phyloP scores from a whole-genome alignment of 192 early-diverging fungal species.

The Kappamyces sp. region DNA sequence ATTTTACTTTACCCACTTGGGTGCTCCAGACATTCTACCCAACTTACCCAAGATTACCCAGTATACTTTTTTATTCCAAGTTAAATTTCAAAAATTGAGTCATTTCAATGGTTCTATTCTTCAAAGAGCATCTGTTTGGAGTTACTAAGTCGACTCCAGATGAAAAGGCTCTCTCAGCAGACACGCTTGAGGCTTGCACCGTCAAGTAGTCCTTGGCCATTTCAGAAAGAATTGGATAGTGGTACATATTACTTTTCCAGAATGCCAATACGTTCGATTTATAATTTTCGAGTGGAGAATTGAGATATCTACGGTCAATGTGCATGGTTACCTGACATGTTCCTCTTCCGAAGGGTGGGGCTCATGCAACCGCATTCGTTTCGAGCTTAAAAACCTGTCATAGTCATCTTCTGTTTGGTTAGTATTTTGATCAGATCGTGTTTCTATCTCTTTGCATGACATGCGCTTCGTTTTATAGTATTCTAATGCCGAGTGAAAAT shows the following conservation, averaged over 20 bases:
- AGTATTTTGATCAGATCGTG: too few relatives aligned
- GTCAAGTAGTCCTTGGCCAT: conserved; percentile 20
- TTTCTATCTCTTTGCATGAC: too few relatives aligned
- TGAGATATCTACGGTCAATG: conserved; percentile 8
- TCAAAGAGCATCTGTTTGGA: conserved; percentile 5
- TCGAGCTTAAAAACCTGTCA: too few relatives aligned
- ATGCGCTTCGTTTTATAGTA: background rate
- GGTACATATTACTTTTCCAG: conserved; percentile 1
- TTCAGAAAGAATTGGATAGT: conserved; percentile 6
- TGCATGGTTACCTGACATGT: too few relatives aligned
- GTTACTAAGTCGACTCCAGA: conserved; percentile 17
- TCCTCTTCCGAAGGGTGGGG: too few relatives aligned
- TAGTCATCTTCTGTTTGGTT: too few relatives aligned
- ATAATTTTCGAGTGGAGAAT: background rate
- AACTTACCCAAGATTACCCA: background rate
- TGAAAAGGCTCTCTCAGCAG: conserved; percentile 14
- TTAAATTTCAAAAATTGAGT: conserved; percentile 9
- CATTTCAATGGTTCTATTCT: conserved; percentile 2
- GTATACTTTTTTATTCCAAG: too few relatives aligned
- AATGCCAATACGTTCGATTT: background rate
- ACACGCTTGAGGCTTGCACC: conserved; percentile 12
- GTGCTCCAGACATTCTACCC: background rate
- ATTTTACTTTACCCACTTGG: background rate
- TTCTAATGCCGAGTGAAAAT: background rate
- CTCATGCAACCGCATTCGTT: too few relatives aligned